phyloP scores from a whole-genome alignment of 257 asterid species.

The Cynanchum wilfordii region DNA sequence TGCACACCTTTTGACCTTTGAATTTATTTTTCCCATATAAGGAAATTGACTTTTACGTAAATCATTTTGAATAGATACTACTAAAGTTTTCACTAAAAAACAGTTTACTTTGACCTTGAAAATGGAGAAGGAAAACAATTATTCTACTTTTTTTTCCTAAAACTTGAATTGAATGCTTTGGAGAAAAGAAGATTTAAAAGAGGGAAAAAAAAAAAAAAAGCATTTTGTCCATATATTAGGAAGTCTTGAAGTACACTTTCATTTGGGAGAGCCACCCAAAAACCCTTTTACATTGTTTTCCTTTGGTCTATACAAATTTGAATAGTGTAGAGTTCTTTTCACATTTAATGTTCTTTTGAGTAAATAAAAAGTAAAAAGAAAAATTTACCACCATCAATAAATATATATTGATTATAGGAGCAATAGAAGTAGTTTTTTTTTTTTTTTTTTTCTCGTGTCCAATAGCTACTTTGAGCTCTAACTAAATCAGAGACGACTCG shows the following conservation, averaged over 20 bases:
- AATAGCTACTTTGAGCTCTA: no score
- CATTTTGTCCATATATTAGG: background rate
- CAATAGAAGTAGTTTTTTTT: no score
- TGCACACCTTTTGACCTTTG: background rate
- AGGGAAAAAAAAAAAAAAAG: no score
- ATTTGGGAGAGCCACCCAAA: slow-evolving; percentile 1
- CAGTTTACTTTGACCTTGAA: background rate
- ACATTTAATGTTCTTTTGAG: background rate
- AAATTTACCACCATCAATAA: no score
- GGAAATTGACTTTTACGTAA: background rate
- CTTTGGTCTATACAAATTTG: background rate
- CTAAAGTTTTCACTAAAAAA: background rate
- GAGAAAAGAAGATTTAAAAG: no score
- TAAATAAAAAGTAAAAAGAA: no score
- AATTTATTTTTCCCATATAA: background rate
- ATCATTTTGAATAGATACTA: background rate
- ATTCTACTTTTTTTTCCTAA: background rate
- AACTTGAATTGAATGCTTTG: background rate
- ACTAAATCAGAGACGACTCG: no score
- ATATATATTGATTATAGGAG: no score
- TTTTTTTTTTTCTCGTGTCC: no score
- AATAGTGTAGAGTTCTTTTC: background rate
- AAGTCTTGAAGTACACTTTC: background rate
- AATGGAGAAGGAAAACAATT: background rate
- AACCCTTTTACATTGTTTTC: background rate